These are phyloP conservation scores for Volvox reticuliferus DNA, from an alignment of 139 green algal genomes.

Conservation along the genomic window DNA sequence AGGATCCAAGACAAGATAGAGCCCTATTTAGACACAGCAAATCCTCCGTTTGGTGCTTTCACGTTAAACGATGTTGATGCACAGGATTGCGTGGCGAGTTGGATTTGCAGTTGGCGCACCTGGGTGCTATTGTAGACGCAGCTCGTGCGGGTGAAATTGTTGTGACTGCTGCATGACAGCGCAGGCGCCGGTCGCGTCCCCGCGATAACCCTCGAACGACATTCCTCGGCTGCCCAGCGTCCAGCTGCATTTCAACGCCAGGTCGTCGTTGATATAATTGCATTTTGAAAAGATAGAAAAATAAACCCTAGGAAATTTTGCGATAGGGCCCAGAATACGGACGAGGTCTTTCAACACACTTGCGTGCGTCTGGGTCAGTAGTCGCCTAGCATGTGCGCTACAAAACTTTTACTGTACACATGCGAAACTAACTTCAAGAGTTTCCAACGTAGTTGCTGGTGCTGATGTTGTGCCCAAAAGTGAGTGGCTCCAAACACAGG, in stretches of 20 bases:
- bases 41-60: too few relatives aligned
- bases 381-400: too few relatives aligned
- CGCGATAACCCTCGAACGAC: not conserved
- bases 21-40: too few relatives aligned
- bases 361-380: not conserved
- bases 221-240: not conserved
- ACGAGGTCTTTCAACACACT: not conserved
- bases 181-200: not conserved
- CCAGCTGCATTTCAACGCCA: too few relatives aligned
- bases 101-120: not conserved
- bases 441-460: too few relatives aligned
- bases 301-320: not conserved
- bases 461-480: not conserved
- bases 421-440: too few relatives aligned
- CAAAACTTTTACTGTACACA: too few relatives aligned
- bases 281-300: not conserved
- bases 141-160: not conserved
- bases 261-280: not conserved
- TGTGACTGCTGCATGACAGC: constrained; percentile 11
- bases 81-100: not conserved
- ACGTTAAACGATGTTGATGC: not conserved
- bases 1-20: too few relatives aligned
- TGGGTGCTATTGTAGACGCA: not conserved
- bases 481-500: not conserved
- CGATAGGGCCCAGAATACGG: not conserved